These are phyloP conservation scores for Penicillium sp. DNA, from an alignment of 2,329 filamentous ascomycete genomes.

Conservation along the genomic window DNA sequence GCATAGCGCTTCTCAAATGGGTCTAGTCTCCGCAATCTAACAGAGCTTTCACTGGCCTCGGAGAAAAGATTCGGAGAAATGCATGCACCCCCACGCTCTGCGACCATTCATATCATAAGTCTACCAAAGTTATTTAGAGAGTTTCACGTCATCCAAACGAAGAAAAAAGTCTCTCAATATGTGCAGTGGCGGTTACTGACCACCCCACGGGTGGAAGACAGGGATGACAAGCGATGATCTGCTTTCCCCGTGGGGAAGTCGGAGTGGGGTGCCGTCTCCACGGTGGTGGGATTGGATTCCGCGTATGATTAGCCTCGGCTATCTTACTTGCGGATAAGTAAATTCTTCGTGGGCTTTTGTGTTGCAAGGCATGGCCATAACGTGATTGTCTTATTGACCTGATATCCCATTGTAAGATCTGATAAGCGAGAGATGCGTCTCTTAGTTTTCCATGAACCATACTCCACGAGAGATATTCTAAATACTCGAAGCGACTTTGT, in stretches of 20 bases:
- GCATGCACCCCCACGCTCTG: neutral
- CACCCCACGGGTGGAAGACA: neutral
- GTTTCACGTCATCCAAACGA: no score
- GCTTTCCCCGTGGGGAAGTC: neutral
- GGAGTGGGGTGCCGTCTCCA: neutral
- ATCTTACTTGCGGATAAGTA: neutral
- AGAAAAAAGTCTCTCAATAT: no score
- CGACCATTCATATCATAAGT: neutral
- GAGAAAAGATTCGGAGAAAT: constrained; percentile 1
- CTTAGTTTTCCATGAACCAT: no score
- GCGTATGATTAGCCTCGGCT: neutral
- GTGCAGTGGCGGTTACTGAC: neutral
- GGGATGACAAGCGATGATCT: neutral
- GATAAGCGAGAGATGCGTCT: no score
- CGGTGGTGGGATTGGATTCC: neutral
- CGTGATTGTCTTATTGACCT: no score
- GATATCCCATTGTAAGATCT: no score
- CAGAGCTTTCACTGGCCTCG: neutral
- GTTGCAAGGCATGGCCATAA: no score
- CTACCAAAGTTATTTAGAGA: no score
- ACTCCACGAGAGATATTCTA: no score
- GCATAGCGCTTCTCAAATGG: neutral
- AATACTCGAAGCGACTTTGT: no score
- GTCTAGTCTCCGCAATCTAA: neutral
- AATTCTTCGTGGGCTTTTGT: no score